Percentiles rank a stretch among this genome's conserved stretches.
Evolutionary conservation across 176 grass and related monocot species (phyloP).

Genomic region (Phragmites australis): DNA sequence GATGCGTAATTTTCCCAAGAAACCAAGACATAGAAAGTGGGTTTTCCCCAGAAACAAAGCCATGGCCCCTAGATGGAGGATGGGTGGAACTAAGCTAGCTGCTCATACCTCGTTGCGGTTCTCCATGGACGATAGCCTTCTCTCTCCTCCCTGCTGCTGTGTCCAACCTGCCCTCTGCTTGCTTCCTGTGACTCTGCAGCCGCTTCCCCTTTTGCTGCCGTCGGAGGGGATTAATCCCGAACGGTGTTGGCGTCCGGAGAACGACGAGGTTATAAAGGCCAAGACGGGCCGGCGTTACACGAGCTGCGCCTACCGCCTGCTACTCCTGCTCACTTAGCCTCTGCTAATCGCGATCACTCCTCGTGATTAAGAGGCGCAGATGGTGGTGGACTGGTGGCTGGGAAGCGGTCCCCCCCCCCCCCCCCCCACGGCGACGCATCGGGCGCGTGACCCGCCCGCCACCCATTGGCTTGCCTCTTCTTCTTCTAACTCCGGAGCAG

Average conservation of each 20-base stretch:
- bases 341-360: too few species aligned
- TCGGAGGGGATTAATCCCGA: too few species aligned
- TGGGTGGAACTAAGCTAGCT: not conserved
- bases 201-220: too few species aligned
- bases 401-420: not conserved
- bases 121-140: constrained; percentile 43
- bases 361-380: too few species aligned
- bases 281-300: too few species aligned
- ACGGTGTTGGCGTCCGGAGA: too few species aligned
- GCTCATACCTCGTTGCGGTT: constrained; percentile 58
- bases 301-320: too few species aligned
- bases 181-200: not conserved
- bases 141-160: not conserved
- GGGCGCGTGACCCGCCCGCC: not conserved
- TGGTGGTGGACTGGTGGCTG: not conserved
- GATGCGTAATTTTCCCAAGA: not conserved
- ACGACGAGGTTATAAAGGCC: too few species aligned
- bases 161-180: not conserved
- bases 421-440: not conserved
- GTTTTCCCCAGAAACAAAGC: not conserved
- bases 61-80: not conserved
- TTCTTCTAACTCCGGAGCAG: too few species aligned
- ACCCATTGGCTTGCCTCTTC: too few species aligned
- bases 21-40: not conserved
- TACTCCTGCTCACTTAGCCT: too few species aligned